Evolutionary conservation across 148 eudicot genomes (phyloP).

Genomic region (Rhododendron simsii): DNA sequence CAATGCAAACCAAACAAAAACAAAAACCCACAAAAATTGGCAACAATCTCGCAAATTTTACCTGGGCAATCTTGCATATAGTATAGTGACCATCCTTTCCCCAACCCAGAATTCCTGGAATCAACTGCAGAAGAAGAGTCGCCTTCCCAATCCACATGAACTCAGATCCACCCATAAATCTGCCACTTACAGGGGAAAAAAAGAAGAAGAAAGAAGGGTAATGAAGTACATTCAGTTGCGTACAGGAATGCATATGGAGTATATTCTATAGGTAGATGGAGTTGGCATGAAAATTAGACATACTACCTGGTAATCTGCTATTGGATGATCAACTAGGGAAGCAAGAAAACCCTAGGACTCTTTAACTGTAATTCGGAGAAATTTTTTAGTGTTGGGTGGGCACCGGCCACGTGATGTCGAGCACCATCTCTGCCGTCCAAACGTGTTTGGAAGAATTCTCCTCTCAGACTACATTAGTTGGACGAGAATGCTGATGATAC

Average conservation of each 20-base stretch:
- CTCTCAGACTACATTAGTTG: neutral
- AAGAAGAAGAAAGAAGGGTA: neutral
- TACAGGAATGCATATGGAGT: neutral
- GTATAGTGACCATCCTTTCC: conserved; percentile 75
- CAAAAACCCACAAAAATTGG: neutral
- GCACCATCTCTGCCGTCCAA: too few species aligned
- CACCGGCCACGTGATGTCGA: too few species aligned
- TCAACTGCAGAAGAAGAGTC: conserved; percentile 34
- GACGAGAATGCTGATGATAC: neutral
- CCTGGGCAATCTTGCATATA: conserved; percentile 77
- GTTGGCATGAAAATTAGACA: neutral
- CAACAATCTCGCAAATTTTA: conserved; percentile 7
- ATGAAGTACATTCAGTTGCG: neutral
- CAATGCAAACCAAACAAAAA: neutral
- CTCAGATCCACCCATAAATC: conserved; percentile 29
- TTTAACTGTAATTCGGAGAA: neutral
- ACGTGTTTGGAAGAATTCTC: too few species aligned
- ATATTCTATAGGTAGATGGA: neutral
- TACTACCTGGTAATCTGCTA: neutral
- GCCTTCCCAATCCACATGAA: conserved; percentile 27
- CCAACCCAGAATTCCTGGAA: conserved; percentile 56
- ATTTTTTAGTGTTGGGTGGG: too few species aligned
- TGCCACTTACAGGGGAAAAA: neutral
- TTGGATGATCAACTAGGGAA: neutral
- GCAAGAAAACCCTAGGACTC: conserved; percentile 4